These are phyloP conservation scores for Apiospora koreana DNA, from an alignment of 2,329 filamentous ascomycete genomes.

Conservation along the genomic window DNA sequence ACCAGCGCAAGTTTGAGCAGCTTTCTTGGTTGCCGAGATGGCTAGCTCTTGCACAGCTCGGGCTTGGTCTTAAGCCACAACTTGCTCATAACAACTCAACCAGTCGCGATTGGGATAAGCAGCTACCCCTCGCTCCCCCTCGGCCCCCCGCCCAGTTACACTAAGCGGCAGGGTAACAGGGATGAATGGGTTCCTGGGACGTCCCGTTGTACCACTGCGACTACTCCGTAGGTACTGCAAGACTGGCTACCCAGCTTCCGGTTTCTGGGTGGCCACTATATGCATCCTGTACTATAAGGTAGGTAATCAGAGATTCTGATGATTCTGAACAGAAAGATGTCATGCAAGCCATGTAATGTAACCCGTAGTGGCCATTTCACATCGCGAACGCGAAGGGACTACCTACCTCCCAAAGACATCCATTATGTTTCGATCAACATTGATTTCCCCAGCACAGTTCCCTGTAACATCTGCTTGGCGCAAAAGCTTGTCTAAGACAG, in stretches of 20 bases:
- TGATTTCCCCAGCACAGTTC: neutral
- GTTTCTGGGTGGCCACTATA: no score
- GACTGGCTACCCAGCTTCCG: neutral
- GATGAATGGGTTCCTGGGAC: neutral
- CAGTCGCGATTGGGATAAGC: neutral
- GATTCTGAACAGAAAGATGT: no score
- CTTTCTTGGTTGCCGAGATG: neutral
- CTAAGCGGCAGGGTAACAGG: neutral
- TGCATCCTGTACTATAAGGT: no score
- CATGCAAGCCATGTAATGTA: no score
- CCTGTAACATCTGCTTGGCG: conserved; percentile 8
- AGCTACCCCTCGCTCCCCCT: neutral
- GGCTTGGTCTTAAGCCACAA: conserved; percentile 34
- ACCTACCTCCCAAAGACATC: neutral
- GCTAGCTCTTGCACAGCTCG: neutral
- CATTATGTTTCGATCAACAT: neutral
- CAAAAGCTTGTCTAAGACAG: conserved; percentile 12
- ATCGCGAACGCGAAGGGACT: no score
- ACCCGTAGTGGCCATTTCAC: no score
- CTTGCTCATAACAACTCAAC: conserved; percentile 45
- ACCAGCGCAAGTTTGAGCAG: conserved; percentile 3
- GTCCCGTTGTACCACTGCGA: neutral
- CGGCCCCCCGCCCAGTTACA: neutral
- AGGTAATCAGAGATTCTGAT: no score
- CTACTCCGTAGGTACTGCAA: neutral